Percentiles rank a stretch among this genome's conserved stretches.
Conservation (phyloP, 495 filamentous ascomycete genomes). For the Saxispiralis lemnorum region DNA sequence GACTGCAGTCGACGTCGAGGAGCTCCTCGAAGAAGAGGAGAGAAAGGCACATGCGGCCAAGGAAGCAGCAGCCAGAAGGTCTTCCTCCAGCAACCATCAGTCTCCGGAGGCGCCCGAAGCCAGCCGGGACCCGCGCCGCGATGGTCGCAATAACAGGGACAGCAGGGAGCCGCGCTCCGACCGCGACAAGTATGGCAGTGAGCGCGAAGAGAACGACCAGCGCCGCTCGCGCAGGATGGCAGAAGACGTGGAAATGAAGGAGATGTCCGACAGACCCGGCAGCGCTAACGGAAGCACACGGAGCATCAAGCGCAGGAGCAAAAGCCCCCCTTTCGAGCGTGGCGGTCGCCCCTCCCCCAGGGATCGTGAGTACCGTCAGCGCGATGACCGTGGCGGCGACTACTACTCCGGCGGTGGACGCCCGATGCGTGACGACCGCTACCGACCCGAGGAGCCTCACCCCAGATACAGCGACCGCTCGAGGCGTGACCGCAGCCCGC, state of each 20-base stretch:
- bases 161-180: slow-evolving; percentile 33
- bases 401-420: slow-evolving; percentile 43
- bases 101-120: slow-evolving; percentile 21
- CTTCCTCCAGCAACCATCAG: background rate
- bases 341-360: slow-evolving; percentile 46
- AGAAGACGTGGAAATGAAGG: slow-evolving; percentile 50
- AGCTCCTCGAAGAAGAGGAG: slow-evolving; percentile 17
- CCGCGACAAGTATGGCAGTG: slow-evolving; percentile 42
- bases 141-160: slow-evolving; percentile 35
- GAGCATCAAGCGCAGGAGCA: slow-evolving; percentile 67
- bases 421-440: slow-evolving; percentile 39
- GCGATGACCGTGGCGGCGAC: slow-evolving; percentile 29
- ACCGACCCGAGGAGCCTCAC: slow-evolving; percentile 20
- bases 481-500: slow-evolving; percentile 31
- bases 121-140: slow-evolving; percentile 35
- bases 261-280: slow-evolving; percentile 50
- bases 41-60: slow-evolving; percentile 1
- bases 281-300: slow-evolving; percentile 57
- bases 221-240: slow-evolving; percentile 42
- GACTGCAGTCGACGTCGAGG: slow-evolving; percentile 6
- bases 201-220: slow-evolving; percentile 41
- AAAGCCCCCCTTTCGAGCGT: slow-evolving; percentile 63
- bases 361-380: slow-evolving; percentile 32
- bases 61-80: background rate
- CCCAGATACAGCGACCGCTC: too few species aligned